Evolutionary conservation across 495 filamentous ascomycete species (phyloP).

Genomic region (Lasiosphaeriaceae sp.): DNA sequence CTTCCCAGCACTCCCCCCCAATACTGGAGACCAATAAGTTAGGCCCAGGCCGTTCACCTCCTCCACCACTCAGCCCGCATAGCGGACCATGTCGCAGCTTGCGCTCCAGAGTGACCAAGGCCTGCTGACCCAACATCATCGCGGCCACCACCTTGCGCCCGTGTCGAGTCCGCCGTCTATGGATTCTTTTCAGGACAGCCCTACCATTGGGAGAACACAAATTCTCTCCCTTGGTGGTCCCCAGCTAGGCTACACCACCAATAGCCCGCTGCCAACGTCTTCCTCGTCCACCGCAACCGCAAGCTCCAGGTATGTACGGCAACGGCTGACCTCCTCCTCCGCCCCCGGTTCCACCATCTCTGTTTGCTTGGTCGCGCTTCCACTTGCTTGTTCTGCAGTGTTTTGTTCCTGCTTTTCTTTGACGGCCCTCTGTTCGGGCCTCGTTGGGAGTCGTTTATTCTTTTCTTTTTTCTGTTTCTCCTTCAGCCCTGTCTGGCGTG

Average conservation of each 20-base stretch:
- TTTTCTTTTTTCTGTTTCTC: neutral
- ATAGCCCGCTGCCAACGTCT: constrained; percentile 23
- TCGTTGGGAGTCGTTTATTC: constrained; percentile 1
- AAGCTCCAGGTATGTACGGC: constrained; percentile 23
- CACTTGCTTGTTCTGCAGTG: constrained; percentile 4
- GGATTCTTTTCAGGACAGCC: constrained; percentile 35
- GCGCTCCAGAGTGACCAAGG: constrained; percentile 36
- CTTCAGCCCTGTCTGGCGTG: neutral
- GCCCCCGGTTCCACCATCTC: neutral
- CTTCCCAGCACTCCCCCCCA: constrained; percentile 14
- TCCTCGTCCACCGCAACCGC: constrained; percentile 12
- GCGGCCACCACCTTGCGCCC: constrained; percentile 25
- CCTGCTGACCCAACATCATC: constrained; percentile 31
- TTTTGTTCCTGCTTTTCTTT: constrained; percentile 1
- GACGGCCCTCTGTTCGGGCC: constrained; percentile 3
- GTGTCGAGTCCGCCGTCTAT: constrained; percentile 15
- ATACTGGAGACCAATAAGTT: constrained; percentile 23
- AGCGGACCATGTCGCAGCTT: constrained; percentile 45
- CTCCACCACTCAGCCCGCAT: constrained; percentile 20
- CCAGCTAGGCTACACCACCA: constrained; percentile 15
- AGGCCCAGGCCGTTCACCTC: constrained; percentile 14
- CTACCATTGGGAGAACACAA: constrained; percentile 35
- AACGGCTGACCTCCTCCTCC: neutral
- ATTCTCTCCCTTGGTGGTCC: constrained; percentile 8
- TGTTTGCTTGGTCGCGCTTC: neutral